Evolutionary conservation across 2,329 filamentous ascomycete genomes (phyloP).

Genomic region (Fusarium multiceps): DNA sequence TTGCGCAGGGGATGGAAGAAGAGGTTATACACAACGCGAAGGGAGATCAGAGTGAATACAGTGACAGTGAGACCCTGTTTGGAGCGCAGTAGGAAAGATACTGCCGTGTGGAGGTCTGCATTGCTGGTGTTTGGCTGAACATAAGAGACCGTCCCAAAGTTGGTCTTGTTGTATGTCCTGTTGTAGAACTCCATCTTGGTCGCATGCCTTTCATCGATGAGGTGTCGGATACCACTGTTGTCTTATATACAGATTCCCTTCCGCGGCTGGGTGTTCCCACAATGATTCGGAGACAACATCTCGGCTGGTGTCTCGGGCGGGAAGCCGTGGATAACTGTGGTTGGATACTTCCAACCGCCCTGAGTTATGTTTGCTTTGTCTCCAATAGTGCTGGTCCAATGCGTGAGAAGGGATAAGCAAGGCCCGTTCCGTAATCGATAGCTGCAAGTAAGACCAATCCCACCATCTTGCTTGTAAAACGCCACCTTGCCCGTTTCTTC

Average conservation of each 20-base stretch:
- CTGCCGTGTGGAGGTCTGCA: too few species aligned
- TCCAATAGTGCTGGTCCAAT: not conserved
- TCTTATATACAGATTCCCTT: not conserved
- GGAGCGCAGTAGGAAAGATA: not conserved
- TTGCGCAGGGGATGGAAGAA: slow-evolving; percentile 14
- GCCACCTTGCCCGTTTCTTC: not conserved
- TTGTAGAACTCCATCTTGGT: not conserved
- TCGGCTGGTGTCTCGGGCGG: not conserved
- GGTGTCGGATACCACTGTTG: fast-evolving
- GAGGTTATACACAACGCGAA: not conserved
- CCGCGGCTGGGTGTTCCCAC: not conserved
- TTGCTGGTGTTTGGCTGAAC: not conserved
- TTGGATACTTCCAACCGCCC: too few species aligned
- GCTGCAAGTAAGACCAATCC: not conserved
- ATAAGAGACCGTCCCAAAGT: too few species aligned
- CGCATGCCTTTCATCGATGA: not conserved
- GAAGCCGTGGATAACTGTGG: not conserved
- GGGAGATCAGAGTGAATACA: not conserved
- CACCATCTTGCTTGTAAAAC: not conserved
- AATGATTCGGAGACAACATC: not conserved
- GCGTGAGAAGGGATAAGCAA: not conserved
- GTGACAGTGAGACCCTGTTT: not conserved
- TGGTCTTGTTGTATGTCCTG: not conserved
- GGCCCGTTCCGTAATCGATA: too few species aligned
- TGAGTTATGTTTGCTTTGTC: not conserved